These are phyloP conservation scores for Chionographis japonica DNA, from an alignment of 106 monocot genomes.

Conservation along the genomic window DNA sequence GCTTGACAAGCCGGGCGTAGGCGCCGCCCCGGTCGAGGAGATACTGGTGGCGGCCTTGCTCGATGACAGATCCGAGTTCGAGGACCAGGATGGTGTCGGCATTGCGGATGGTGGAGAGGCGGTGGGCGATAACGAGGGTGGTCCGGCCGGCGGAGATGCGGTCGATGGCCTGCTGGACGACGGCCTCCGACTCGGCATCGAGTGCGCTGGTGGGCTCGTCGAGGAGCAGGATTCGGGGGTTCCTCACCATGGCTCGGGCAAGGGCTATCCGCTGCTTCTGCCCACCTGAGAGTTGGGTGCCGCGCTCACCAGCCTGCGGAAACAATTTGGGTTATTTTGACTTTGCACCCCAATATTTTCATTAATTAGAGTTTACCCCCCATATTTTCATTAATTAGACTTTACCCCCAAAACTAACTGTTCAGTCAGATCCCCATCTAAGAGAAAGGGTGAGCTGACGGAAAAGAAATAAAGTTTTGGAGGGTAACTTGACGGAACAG, in stretches of 20 bases:
- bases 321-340: too few species aligned
- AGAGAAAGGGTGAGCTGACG: too few species aligned
- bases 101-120: slow-evolving; percentile 24
- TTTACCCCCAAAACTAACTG: too few species aligned
- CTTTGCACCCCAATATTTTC: too few species aligned
- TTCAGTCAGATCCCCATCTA: too few species aligned
- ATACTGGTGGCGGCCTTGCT: slow-evolving; percentile 23
- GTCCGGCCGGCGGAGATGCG: slow-evolving; percentile 15
- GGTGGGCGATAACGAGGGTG: slow-evolving; percentile 28
- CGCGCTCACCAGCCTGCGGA: slow-evolving; percentile 28
- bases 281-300: slow-evolving; percentile 25
- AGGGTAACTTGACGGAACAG: too few species aligned
- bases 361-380: too few species aligned
- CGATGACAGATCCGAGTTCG: slow-evolving; percentile 13
- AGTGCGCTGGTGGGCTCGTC: slow-evolving; percentile 37
- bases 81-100: slow-evolving; percentile 27
- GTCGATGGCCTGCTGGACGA: slow-evolving; percentile 26
- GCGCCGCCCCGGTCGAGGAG: slow-evolving; percentile 21
- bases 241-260: slow-evolving; percentile 18
- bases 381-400: too few species aligned
- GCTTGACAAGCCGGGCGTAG: slow-evolving; percentile 21
- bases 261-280: slow-evolving; percentile 27
- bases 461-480: too few species aligned
- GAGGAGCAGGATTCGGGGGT: slow-evolving; percentile 25
- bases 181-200: slow-evolving; percentile 23